Conservation (phyloP, 1,284 basidiomycete genomes). For the Ustanciosporium gigantosporum region DNA sequence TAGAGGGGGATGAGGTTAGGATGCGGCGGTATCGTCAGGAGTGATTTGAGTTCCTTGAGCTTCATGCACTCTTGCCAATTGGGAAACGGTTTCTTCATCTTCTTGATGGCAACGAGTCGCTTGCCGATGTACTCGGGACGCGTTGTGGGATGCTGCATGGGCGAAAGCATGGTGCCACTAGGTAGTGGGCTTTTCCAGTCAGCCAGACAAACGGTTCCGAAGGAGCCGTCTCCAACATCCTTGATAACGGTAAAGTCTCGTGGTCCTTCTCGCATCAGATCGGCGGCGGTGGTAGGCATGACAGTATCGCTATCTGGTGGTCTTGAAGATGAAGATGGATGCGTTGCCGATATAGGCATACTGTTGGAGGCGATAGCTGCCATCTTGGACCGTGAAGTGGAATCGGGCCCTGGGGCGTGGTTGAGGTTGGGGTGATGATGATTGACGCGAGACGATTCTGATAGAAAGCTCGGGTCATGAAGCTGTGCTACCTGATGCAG, state of each 20-base stretch:
- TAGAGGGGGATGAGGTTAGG: slow-evolving; percentile 98
- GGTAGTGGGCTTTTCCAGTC: slow-evolving; percentile 94
- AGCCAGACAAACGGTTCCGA: slow-evolving; percentile 96
- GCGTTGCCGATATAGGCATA: not conserved
- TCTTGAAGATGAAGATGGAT: not conserved
- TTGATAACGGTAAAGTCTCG: slow-evolving; percentile 57
- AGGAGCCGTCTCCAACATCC: slow-evolving; percentile 57
- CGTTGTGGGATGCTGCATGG: slow-evolving; percentile 66
- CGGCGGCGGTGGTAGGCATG: slow-evolving; percentile 51
- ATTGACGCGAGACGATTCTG: no score
- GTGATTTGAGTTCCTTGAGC: slow-evolving; percentile 95
- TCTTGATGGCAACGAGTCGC: slow-evolving; percentile 92
- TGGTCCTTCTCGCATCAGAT: slow-evolving; percentile 51
- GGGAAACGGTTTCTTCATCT: slow-evolving; percentile 97
- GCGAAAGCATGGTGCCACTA: slow-evolving; percentile 56
- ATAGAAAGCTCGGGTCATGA: not conserved
- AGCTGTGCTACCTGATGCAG: not conserved
- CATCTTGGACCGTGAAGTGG: no score
- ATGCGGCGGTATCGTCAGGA: slow-evolving; percentile 90
- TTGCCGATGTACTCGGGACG: slow-evolving; percentile 92
- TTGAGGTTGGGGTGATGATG: not conserved
- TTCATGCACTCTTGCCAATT: slow-evolving; percentile 95
- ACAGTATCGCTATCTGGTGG: slow-evolving; percentile 13
- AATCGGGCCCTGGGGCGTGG: no score
- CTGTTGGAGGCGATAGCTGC: no score